These are phyloP conservation scores for Fusarium abutilonis DNA, from an alignment of 2,329 filamentous ascomycete species.

Conservation along the genomic window DNA sequence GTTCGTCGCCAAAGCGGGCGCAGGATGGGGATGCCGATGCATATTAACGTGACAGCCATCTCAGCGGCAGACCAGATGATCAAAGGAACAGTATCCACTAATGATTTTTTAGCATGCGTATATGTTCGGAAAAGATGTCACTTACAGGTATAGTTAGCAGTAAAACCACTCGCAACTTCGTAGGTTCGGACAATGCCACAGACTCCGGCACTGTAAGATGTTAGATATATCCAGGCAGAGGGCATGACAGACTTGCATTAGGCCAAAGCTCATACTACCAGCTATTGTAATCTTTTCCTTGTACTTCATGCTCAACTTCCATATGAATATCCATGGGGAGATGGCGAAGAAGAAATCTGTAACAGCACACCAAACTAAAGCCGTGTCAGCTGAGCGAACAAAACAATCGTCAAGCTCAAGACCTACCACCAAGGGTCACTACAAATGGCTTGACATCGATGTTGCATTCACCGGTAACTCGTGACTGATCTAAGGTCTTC, in stretches of 20 bases:
- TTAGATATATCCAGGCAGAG: background rate
- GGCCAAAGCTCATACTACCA: slow-evolving; percentile 53
- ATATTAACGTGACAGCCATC: slow-evolving; percentile 51
- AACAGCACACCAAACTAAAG: slow-evolving; percentile 37
- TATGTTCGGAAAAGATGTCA: background rate
- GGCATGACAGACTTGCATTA: slow-evolving; percentile 47
- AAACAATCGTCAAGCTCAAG: background rate
- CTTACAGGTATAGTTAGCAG: slow-evolving; percentile 26
- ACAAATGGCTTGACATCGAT: slow-evolving; percentile 23
- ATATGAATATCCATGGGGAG: slow-evolving; percentile 56
- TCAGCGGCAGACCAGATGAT: slow-evolving; percentile 54
- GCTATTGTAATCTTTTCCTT: slow-evolving; percentile 56
- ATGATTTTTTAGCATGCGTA: background rate
- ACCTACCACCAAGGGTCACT: slow-evolving; percentile 25
- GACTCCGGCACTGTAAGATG: slow-evolving; percentile 16
- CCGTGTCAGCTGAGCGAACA: background rate
- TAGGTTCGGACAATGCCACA: slow-evolving; percentile 31
- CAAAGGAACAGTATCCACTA: slow-evolving; percentile 50
- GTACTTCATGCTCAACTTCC: slow-evolving; percentile 55
- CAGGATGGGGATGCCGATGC: slow-evolving; percentile 53
- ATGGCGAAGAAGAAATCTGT: slow-evolving; percentile 53
- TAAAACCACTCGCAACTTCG: slow-evolving; percentile 27
- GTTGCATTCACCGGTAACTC: slow-evolving; percentile 11
- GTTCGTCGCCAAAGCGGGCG: slow-evolving; percentile 49
- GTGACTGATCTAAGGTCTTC: slow-evolving; percentile 22